Percentiles rank a stretch among this genome's conserved stretches.
Conservation (phyloP, 768 basidiomycete species). For the Russula sp. region DNA sequence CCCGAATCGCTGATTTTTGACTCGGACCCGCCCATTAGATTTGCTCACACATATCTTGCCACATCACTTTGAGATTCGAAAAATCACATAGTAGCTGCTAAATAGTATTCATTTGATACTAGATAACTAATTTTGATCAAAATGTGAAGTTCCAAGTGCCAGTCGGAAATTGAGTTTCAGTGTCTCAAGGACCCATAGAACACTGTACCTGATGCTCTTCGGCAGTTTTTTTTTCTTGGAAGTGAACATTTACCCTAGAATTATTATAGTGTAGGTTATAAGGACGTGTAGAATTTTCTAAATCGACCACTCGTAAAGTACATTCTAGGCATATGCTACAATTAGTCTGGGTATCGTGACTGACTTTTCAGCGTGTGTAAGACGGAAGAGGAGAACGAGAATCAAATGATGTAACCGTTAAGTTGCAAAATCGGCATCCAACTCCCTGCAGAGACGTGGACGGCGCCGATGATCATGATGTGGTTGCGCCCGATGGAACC, state of each 20-base stretch:
- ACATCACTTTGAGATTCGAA: too few relatives aligned
- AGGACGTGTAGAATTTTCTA: neutral
- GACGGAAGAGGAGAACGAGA: too few relatives aligned
- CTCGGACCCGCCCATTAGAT: too few relatives aligned
- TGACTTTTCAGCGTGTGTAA: neutral
- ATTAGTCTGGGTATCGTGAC: neutral
- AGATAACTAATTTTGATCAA: too few relatives aligned
- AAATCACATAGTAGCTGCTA: too few relatives aligned
- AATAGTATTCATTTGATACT: too few relatives aligned
- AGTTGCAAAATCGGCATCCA: slow-evolving; percentile 21
- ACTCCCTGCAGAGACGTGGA: slow-evolving; percentile 6
- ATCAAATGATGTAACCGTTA: neutral
- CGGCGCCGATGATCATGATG: slow-evolving; percentile 5
- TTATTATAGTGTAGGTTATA: neutral
- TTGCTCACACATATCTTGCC: too few relatives aligned
- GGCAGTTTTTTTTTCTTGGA: neutral
- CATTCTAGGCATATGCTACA: neutral
- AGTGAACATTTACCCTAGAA: neutral
- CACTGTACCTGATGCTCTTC: too few relatives aligned
- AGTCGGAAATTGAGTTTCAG: too few relatives aligned
- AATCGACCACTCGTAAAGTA: neutral
- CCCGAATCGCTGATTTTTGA: too few relatives aligned
- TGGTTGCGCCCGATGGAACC: neutral
- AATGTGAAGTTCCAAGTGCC: too few relatives aligned
- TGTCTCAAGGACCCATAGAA: too few relatives aligned